phyloP scores from a whole-genome alignment of 441 rosid genomes.

The Bocquillonia castaneifolia region DNA sequence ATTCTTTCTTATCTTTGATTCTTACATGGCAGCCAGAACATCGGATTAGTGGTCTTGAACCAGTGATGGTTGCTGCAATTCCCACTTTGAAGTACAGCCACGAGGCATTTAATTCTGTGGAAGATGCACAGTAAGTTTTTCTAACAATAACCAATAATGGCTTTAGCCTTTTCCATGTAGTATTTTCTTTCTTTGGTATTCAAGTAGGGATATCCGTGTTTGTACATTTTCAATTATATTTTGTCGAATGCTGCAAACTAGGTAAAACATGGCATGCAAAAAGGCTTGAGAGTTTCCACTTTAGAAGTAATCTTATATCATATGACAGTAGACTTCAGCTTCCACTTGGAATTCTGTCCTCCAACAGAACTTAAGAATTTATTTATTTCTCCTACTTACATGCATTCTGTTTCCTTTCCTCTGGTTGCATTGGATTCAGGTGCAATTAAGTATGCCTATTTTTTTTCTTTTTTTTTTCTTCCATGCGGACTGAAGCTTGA shows the following conservation, averaged over 20 bases:
- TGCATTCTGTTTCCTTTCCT: neutral
- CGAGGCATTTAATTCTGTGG: slow-evolving; percentile 43
- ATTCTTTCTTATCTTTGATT: neutral
- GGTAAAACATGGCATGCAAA: neutral
- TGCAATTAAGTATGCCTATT: neutral
- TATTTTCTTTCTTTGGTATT: neutral
- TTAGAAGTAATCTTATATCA: neutral
- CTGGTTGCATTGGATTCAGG: neutral
- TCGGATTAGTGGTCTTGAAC: slow-evolving; percentile 42
- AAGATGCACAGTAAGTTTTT: slow-evolving; percentile 57
- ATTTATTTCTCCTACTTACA: neutral
- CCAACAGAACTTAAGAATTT: neutral
- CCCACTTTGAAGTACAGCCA: slow-evolving; percentile 51
- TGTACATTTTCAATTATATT: neutral
- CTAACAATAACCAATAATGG: neutral
- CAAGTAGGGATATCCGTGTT: neutral
- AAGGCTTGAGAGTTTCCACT: neutral
- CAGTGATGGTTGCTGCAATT: slow-evolving; percentile 55
- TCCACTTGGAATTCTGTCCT: neutral
- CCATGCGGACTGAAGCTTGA: neutral
- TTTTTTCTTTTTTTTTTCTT: neutral
- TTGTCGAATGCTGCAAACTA: neutral
- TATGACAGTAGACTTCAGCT: neutral
- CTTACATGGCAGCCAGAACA: slow-evolving; percentile 39
- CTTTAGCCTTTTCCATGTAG: neutral